Evolutionary conservation across 23 red algal genomes (phyloP).

Genomic region (Gracilaria gracilis): DNA sequence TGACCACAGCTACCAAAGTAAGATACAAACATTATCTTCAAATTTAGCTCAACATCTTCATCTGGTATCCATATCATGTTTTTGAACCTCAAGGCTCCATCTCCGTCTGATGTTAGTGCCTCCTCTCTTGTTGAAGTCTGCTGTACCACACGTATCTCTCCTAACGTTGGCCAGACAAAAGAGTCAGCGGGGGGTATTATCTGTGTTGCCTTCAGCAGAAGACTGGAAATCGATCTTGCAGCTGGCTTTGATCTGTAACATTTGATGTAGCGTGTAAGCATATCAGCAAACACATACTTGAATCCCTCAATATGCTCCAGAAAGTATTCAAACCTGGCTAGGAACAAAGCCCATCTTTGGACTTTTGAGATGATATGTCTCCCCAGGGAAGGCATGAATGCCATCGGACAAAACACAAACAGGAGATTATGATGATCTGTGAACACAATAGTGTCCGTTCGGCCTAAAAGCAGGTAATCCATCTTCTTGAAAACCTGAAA

Average conservation of each 20-base stretch:
- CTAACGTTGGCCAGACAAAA: too few relatives aligned
- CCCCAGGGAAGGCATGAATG: constrained; percentile 5
- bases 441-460: too few relatives aligned
- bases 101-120: too few relatives aligned
- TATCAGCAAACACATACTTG: constrained; percentile 42
- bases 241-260: background rate
- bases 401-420: constrained; percentile 32
- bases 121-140: too few relatives aligned
- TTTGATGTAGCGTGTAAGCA: constrained; percentile 37
- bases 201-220: too few relatives aligned
- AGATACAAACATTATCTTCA: background rate
- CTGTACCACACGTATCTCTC: too few relatives aligned
- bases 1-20: constrained; percentile 34
- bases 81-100: too few relatives aligned
- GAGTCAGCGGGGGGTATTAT: too few relatives aligned
- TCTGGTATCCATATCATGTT: constrained; percentile 29
- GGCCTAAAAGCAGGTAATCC: background rate
- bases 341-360: constrained; percentile 40
- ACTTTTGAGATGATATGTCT: constrained; percentile 48
- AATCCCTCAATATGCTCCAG: constrained; percentile 19
- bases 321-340: constrained; percentile 40
- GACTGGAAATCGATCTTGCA: too few relatives aligned
- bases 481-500: constrained; percentile 5
- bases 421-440: constrained; percentile 21
- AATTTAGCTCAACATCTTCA: background rate